phyloP scores from a whole-genome alignment of 1,284 basidiomycete species.

The Fomitopsis schrenkii region DNA sequence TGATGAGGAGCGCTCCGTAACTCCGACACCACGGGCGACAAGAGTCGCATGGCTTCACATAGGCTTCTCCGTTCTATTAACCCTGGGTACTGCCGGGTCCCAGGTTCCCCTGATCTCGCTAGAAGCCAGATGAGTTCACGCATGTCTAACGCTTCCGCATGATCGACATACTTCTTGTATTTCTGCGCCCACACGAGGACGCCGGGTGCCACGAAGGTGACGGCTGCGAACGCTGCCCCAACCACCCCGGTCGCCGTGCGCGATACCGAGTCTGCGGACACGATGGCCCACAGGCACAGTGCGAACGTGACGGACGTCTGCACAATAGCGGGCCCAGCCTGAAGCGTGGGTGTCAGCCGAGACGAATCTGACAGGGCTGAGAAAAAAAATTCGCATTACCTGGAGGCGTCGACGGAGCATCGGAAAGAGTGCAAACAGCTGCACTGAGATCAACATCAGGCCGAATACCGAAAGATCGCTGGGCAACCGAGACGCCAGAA shows the following conservation, averaged over 20 bases:
- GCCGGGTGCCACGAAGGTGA: slow-evolving; percentile 68
- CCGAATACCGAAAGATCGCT: slow-evolving; percentile 89
- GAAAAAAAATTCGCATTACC: slow-evolving; percentile 37
- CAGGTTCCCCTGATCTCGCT: slow-evolving; percentile 57
- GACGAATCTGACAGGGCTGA: slow-evolving; percentile 3
- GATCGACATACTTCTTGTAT: slow-evolving; percentile 70
- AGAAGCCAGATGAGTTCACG: slow-evolving; percentile 5
- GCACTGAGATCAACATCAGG: slow-evolving; percentile 82
- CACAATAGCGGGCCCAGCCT: slow-evolving; percentile 26
- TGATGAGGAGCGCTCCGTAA: not conserved
- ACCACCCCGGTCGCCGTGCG: slow-evolving; percentile 48
- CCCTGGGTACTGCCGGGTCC: slow-evolving; percentile 60
- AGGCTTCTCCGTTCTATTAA: slow-evolving; percentile 35
- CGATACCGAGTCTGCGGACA: slow-evolving; percentile 51
- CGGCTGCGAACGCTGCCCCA: slow-evolving; percentile 43
- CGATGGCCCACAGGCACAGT: slow-evolving; percentile 44
- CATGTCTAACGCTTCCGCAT: not conserved
- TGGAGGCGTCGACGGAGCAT: slow-evolving; percentile 76
- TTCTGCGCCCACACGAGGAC: slow-evolving; percentile 78
- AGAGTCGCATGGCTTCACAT: slow-evolving; percentile 1
- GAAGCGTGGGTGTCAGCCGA: not conserved
- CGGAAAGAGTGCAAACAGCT: slow-evolving; percentile 85
- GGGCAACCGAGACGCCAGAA: slow-evolving; percentile 86
- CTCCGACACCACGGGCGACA: not conserved
- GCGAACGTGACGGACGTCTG: slow-evolving; percentile 49